phyloP scores from a whole-genome alignment of 192 early-diverging fungal genomes.

The Coemansia sp. region DNA sequence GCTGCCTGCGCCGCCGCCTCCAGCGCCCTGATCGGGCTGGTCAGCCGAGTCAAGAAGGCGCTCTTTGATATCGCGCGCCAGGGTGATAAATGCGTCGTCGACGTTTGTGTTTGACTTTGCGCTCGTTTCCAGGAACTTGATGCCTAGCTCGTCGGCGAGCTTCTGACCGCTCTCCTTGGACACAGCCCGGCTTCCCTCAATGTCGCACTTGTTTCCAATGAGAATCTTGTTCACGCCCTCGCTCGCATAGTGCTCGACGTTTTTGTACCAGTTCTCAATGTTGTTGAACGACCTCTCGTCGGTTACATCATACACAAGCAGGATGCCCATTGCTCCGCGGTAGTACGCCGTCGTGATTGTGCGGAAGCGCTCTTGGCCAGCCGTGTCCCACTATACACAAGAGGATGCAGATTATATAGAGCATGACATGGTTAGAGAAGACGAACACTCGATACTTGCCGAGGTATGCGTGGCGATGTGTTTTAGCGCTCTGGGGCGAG shows the following conservation, averaged over 20 bases:
- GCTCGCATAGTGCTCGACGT: conserved; percentile 99
- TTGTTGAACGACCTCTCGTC: conserved; percentile 99
- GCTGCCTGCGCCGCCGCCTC: conserved; percentile 21
- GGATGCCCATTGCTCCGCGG: conserved; percentile 99
- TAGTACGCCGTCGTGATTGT: conserved; percentile 99
- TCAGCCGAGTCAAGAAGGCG: conserved; percentile 87
- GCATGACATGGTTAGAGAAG: no score
- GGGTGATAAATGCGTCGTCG: conserved; percentile 96
- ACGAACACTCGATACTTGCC: no score
- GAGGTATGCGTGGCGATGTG: neutral
- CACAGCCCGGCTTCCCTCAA: conserved; percentile 85
- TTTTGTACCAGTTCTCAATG: conserved; percentile 99
- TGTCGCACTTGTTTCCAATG: conserved; percentile 99
- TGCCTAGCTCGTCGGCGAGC: conserved; percentile 92
- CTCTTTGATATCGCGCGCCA: conserved; percentile 98
- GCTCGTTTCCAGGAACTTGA: conserved; percentile 97
- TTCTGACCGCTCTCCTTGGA: conserved; percentile 94
- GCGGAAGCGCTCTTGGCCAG: conserved; percentile 98
- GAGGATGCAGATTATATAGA: neutral
- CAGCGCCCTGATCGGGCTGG: conserved; percentile 35
- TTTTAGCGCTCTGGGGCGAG: neutral
- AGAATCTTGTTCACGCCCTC: conserved; percentile 99
- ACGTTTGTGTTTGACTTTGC: conserved; percentile 98
- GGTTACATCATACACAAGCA: conserved; percentile 98
- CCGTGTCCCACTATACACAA: conserved; percentile 86